Evolutionary conservation across 2,329 filamentous ascomycete genomes (phyloP).

Genomic region (Lachnellula suecica): DNA sequence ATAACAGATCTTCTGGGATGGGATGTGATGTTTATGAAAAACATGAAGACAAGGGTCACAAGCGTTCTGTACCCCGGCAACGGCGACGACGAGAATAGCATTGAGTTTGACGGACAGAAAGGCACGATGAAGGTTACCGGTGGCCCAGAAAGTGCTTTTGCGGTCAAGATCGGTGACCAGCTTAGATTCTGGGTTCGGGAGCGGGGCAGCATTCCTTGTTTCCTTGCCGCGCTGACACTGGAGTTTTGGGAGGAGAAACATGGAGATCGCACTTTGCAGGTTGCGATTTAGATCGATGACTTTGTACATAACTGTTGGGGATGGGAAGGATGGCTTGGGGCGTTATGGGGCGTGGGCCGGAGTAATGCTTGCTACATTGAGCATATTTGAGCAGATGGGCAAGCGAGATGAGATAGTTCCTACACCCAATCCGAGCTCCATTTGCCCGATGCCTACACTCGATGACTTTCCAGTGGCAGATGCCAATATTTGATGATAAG

Average conservation of each 20-base stretch:
- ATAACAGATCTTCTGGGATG: conserved; percentile 91
- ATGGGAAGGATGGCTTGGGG: background rate
- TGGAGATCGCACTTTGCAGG: conserved; percentile 28
- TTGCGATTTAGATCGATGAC: conserved; percentile 12
- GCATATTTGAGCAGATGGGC: too few species aligned
- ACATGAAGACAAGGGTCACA: conserved; percentile 91
- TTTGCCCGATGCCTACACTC: too few species aligned
- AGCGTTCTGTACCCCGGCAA: conserved; percentile 75
- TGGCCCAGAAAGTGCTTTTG: conserved; percentile 83
- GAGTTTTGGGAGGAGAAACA: conserved; percentile 79
- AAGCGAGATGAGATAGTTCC: too few species aligned
- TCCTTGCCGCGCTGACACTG: conserved; percentile 84
- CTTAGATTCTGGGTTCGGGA: conserved; percentile 97
- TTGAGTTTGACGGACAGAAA: conserved; percentile 87
- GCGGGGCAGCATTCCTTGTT: conserved; percentile 89
- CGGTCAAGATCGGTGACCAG: conserved; percentile 76
- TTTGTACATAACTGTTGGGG: conserved; percentile 6
- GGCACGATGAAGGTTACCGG: conserved; percentile 98
- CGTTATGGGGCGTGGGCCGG: background rate
- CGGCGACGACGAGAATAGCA: conserved; percentile 64
- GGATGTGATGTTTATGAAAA: conserved; percentile 95
- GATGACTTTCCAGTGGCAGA: too few species aligned
- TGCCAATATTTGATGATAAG: too few species aligned
- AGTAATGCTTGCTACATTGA: too few species aligned
- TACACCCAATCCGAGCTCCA: too few species aligned